Evolutionary conservation across 2,329 filamentous ascomycete species (phyloP).

Genomic region (Ambrosiella beaveri): DNA sequence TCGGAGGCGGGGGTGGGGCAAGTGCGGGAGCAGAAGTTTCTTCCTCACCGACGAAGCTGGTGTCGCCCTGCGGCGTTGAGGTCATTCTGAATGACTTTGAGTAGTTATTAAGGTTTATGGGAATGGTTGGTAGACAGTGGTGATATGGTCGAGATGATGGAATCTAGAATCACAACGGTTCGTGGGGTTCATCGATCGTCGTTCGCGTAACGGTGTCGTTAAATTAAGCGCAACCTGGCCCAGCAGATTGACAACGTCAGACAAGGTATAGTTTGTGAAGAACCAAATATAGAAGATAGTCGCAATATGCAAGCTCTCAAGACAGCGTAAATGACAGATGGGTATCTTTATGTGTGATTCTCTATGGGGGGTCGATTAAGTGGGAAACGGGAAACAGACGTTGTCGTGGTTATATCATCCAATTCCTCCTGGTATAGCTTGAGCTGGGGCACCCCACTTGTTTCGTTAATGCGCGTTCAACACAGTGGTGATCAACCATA

Average conservation of each 20-base stretch:
- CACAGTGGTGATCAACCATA: no score
- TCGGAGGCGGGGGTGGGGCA: conserved; percentile 14
- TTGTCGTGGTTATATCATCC: background rate
- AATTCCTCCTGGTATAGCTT: background rate
- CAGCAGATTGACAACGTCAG: background rate
- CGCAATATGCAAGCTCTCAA: no score
- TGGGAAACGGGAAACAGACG: background rate
- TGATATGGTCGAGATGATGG: background rate
- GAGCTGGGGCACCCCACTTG: background rate
- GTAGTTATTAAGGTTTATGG: background rate
- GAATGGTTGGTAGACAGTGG: background rate
- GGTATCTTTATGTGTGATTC: background rate
- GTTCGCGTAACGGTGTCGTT: background rate
- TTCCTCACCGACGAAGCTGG: background rate
- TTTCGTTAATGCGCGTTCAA: background rate
- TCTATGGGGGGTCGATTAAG: background rate
- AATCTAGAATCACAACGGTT: background rate
- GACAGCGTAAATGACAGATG: background rate
- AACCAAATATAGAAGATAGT: no score
- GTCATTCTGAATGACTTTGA: conserved; percentile 1
- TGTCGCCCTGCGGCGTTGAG: conserved; percentile 3
- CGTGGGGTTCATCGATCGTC: background rate
- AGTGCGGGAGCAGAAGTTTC: conserved; percentile 4
- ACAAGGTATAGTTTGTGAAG: background rate
- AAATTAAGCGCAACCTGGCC: background rate